Percentiles rank a stretch among this genome's conserved stretches.
Evolutionary conservation across 2,329 filamentous ascomycete genomes (phyloP).

Genomic region (Scedosporium boydii): DNA sequence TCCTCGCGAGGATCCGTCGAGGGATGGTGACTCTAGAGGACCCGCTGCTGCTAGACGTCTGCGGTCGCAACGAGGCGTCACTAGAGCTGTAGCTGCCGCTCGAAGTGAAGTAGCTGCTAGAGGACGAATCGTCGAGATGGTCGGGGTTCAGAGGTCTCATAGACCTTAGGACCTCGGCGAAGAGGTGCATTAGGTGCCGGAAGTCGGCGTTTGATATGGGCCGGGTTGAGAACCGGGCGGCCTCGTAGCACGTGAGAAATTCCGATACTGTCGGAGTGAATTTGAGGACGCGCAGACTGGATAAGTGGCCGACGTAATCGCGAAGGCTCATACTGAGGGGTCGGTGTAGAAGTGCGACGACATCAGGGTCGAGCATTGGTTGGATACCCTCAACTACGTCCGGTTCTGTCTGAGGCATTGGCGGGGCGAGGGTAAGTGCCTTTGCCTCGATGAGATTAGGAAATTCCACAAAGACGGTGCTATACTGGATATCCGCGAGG

Average conservation of each 20-base stretch:
- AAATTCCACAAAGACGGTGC: conserved; percentile 70
- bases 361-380: conserved; percentile 50
- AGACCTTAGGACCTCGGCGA: conserved; percentile 67
- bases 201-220: conserved; percentile 64
- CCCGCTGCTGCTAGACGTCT: background rate
- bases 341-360: conserved; percentile 63
- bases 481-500: conserved; percentile 74
- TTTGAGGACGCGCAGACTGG: conserved; percentile 51
- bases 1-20: conserved; percentile 23
- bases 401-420: conserved; percentile 32
- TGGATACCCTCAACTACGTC: conserved; percentile 20
- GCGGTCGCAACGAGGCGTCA: conserved; percentile 1
- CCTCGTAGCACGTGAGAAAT: conserved; percentile 74
- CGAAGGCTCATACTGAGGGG: conserved; percentile 63
- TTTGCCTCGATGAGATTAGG: conserved; percentile 88
- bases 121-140: conserved; percentile 27
- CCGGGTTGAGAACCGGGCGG: conserved; percentile 68
- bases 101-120: background rate
- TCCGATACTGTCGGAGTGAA: conserved; percentile 16
- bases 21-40: conserved; percentile 13
- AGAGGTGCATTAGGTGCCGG: conserved; percentile 69
- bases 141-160: conserved; percentile 58
- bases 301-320: conserved; percentile 67
- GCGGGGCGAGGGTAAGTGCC: conserved; percentile 74
- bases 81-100: background rate